Conservation (phyloP, 768 basidiomycete species). For the Leucosporidium scottii region DNA sequence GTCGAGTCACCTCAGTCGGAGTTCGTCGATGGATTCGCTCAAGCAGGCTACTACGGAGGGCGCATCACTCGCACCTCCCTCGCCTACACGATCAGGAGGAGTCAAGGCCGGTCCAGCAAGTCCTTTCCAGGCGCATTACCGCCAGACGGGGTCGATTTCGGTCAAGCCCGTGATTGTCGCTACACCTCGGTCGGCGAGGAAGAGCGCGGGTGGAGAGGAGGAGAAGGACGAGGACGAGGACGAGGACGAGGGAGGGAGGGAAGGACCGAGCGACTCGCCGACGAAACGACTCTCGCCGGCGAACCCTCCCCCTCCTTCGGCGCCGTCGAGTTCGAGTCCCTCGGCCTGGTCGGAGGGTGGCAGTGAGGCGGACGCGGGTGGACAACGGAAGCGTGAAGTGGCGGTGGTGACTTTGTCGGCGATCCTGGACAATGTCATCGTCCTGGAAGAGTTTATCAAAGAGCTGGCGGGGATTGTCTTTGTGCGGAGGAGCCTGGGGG, state of each 20-base stretch:
- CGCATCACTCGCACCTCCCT: not conserved
- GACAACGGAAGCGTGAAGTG: constrained; percentile 37
- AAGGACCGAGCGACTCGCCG: constrained; percentile 16
- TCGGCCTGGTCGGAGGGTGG: constrained; percentile 7
- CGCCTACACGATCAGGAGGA: not conserved
- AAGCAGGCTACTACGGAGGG: not conserved
- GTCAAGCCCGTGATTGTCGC: constrained; percentile 62
- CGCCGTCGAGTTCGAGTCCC: not conserved
- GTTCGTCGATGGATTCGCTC: constrained; percentile 16
- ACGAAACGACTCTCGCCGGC: constrained; percentile 13
- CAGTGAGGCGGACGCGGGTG: not conserved
- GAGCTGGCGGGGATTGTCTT: constrained; percentile 79
- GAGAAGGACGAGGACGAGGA: constrained; percentile 39
- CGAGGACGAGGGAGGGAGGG: constrained; percentile 26
- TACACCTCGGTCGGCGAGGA: constrained; percentile 3
- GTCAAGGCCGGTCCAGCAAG: constrained; percentile 46
- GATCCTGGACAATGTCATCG: constrained; percentile 85
- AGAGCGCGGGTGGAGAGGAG: constrained; percentile 10
- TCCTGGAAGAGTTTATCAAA: constrained; percentile 90
- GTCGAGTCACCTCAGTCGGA: constrained; percentile 4
- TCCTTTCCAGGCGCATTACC: constrained; percentile 80
- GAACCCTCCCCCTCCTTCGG: not conserved
- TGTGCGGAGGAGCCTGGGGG: constrained; percentile 72
- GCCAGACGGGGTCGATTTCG: constrained; percentile 60
- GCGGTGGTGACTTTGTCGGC: constrained; percentile 65